Evolutionary conservation across 2,329 filamentous ascomycete species (phyloP).

Genomic region (Xylaria arbuscula): DNA sequence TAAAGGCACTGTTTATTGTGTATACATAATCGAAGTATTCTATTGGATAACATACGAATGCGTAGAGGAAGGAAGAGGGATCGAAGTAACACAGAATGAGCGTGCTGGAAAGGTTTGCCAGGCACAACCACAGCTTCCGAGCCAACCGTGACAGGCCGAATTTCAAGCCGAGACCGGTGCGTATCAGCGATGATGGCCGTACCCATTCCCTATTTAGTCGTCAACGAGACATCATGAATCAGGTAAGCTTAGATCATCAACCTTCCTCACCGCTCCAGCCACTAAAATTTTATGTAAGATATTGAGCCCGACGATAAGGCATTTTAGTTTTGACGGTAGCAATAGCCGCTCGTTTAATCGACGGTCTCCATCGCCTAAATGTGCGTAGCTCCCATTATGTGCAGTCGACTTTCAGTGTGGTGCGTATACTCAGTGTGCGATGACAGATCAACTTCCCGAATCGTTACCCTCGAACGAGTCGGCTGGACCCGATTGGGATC

Average conservation of each 20-base stretch:
- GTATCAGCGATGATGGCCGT: slow-evolving; percentile 42
- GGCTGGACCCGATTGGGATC: slow-evolving; percentile 40
- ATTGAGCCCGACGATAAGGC: slow-evolving; percentile 46
- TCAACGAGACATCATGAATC: slow-evolving; percentile 46
- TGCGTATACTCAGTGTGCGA: slow-evolving; percentile 21
- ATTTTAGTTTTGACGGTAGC: slow-evolving; percentile 48
- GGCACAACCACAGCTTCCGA: slow-evolving; percentile 42
- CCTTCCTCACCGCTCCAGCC: not conserved
- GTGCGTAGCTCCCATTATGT: slow-evolving; percentile 33
- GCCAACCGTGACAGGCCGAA: slow-evolving; percentile 36
- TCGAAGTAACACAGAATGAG: slow-evolving; percentile 37
- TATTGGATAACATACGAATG: not conserved
- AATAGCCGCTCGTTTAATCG: slow-evolving; percentile 38
- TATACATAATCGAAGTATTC: not conserved
- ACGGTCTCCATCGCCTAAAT: slow-evolving; percentile 41
- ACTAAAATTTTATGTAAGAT: slow-evolving; percentile 39
- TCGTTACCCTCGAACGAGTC: slow-evolving; percentile 37
- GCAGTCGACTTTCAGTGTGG: not conserved
- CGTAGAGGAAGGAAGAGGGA: not conserved
- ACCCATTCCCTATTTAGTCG: slow-evolving; percentile 42
- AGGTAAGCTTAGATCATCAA: slow-evolving; percentile 41
- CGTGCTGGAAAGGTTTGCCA: slow-evolving; percentile 45
- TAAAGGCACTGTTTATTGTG: not conserved
- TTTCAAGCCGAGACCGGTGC: slow-evolving; percentile 43
- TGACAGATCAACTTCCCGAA: slow-evolving; percentile 35